Conservation (phyloP, 352 stramenopile species). For the Phytophthora constricta region DNA sequence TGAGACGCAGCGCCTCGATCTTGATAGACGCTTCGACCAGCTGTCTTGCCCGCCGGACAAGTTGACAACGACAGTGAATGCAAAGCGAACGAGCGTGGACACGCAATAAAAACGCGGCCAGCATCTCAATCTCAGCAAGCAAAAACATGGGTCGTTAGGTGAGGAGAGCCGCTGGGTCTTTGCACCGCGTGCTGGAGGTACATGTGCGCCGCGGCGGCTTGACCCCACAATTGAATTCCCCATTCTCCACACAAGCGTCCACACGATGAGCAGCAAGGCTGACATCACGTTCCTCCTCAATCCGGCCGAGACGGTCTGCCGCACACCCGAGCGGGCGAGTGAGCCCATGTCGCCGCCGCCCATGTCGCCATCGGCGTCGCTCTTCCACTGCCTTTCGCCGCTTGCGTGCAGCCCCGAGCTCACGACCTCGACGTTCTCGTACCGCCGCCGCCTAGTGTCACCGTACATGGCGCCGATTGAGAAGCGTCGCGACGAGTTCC, state of each 20-base stretch:
- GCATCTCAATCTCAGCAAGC: neutral
- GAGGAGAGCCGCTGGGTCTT: neutral
- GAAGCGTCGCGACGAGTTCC: slow-evolving; percentile 25
- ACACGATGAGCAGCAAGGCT: slow-evolving; percentile 41
- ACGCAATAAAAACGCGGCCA: neutral
- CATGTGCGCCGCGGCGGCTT: too few relatives aligned
- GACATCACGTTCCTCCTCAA: slow-evolving; percentile 59
- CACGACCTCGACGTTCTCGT: slow-evolving; percentile 18
- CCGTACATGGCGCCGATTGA: slow-evolving; percentile 43
- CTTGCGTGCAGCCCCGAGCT: slow-evolving; percentile 27
- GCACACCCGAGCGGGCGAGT: slow-evolving; percentile 12
- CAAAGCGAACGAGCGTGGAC: too few relatives aligned
- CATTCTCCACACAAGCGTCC: slow-evolving; percentile 10
- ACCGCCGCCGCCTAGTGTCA: slow-evolving; percentile 31
- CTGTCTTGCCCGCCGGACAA: neutral
- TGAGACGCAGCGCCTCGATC: neutral
- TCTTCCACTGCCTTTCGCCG: slow-evolving; percentile 32
- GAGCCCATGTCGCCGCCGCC: slow-evolving; percentile 8
- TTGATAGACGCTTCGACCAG: neutral
- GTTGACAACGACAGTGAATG: neutral
- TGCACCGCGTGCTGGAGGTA: too few relatives aligned
- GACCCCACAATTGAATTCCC: slow-evolving; percentile 25
- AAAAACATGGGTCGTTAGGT: neutral
- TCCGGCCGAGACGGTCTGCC: slow-evolving; percentile 12
- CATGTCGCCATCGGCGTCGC: slow-evolving; percentile 29